These are phyloP conservation scores for Leccinellum rugosiceps DNA, from an alignment of 768 basidiomycete genomes.

Conservation along the genomic window DNA sequence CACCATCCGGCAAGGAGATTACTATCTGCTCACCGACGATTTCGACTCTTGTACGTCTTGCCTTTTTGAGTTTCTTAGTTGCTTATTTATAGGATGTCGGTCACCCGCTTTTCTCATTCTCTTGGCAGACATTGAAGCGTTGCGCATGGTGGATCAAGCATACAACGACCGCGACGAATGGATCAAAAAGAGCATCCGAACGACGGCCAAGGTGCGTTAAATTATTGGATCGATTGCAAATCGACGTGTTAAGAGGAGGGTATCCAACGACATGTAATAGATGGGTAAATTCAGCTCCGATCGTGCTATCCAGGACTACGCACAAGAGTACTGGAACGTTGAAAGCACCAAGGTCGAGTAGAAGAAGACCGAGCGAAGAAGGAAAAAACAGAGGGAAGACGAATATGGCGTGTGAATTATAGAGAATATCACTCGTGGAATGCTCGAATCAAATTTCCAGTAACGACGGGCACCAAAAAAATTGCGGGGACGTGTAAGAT, in stretches of 20 bases:
- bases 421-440: constrained; percentile 8
- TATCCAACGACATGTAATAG: constrained; percentile 31
- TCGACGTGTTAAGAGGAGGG: constrained; percentile 55
- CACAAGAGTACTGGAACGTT: constrained; percentile 83
- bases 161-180: constrained; percentile 83
- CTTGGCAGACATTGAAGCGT: constrained; percentile 68
- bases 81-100: background rate
- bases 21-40: constrained; percentile 86
- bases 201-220: constrained; percentile 62
- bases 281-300: constrained; percentile 99
- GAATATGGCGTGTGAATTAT: background rate
- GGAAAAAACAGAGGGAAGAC: background rate
- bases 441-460: constrained; percentile 6
- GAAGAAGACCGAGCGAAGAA: background rate
- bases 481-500: constrained; percentile 4
- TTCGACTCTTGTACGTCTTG: constrained; percentile 79
- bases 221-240: constrained; percentile 38
- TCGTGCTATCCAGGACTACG: constrained; percentile 88
- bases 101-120: background rate
- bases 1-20: constrained; percentile 72
- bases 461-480: constrained; percentile 1
- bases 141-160: constrained; percentile 84
- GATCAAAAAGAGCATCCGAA: constrained; percentile 88
- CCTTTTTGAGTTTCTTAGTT: background rate
- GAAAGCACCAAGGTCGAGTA: constrained; percentile 43